These are phyloP conservation scores for Polyporus tsugae DNA, from an alignment of 1,284 basidiomycete genomes.

Conservation along the genomic window DNA sequence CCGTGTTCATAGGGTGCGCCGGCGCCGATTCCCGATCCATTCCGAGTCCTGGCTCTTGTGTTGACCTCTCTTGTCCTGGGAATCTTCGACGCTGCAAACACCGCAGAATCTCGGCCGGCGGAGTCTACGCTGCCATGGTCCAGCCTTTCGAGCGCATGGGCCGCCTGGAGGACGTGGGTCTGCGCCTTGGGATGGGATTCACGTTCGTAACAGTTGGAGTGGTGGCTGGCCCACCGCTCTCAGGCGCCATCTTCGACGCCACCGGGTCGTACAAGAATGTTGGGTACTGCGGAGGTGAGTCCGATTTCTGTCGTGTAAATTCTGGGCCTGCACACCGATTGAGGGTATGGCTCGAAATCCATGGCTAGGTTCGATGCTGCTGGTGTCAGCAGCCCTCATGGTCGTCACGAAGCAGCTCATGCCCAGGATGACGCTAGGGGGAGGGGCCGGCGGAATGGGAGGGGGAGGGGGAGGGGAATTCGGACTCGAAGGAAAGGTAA, in stretches of 20 bases:
- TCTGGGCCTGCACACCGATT: neutral
- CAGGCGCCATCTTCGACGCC: constrained; percentile 54
- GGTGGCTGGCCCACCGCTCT: constrained; percentile 58
- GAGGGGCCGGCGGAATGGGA: no score
- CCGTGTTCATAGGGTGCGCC: neutral
- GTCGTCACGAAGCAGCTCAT: neutral
- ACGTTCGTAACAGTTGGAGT: constrained; percentile 53
- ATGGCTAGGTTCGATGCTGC: neutral
- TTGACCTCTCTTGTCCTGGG: neutral
- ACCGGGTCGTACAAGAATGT: constrained; percentile 55
- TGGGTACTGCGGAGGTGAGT: constrained; percentile 63
- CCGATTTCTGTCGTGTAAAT: neutral
- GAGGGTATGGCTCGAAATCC: neutral
- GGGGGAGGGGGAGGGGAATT: no score
- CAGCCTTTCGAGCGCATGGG: constrained; percentile 65
- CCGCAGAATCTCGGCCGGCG: constrained; percentile 58
- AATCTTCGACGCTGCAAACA: constrained; percentile 53
- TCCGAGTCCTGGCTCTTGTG: neutral
- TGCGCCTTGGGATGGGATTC: constrained; percentile 59
- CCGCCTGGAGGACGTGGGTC: constrained; percentile 58
- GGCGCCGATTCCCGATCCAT: neutral
- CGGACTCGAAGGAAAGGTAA: no score
- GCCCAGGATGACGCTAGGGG: neutral
- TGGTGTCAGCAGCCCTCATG: neutral
- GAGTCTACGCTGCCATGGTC: constrained; percentile 59